A percentile compares a stretch with the other conserved stretches of the same genome.
Evolutionary conservation across 371 early-diverging fungal genomes (phyloP).

Genomic region (Lichtheimia hyalospora): DNA sequence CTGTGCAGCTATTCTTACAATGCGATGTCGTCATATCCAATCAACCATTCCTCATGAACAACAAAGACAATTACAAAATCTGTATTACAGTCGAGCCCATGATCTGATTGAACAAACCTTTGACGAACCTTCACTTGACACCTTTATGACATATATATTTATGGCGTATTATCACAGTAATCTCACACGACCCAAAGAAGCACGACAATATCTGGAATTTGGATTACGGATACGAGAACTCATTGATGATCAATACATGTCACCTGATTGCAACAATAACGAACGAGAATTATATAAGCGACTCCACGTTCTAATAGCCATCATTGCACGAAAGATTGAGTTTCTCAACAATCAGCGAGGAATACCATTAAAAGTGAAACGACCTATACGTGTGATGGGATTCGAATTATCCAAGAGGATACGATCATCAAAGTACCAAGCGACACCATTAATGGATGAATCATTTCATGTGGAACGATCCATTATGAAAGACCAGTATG

Average conservation of each 20-base stretch:
- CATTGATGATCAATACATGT: constrained; percentile 16
- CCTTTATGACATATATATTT: constrained; percentile 23
- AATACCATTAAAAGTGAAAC: constrained; percentile 14
- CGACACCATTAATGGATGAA: constrained; percentile 28
- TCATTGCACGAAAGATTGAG: constrained; percentile 16
- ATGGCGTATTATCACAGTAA: constrained; percentile 34
- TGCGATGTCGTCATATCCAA: constrained; percentile 31
- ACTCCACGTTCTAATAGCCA: constrained; percentile 20
- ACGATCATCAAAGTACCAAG: constrained; percentile 9
- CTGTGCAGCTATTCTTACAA: constrained; percentile 29
- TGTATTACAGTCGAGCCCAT: constrained; percentile 25
- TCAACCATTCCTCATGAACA: constrained; percentile 26
- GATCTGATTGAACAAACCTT: constrained; percentile 20
- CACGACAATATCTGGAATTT: constrained; percentile 31
- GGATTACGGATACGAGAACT: constrained; percentile 33
- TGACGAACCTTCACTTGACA: constrained; percentile 33
- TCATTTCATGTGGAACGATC: constrained; percentile 15
- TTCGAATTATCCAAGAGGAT: background rate
- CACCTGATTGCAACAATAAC: background rate
- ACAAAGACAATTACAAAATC: constrained; percentile 17
- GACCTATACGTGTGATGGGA: background rate
- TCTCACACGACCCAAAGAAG: constrained; percentile 29
- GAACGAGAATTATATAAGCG: constrained; percentile 40
- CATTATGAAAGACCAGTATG: constrained; percentile 22
- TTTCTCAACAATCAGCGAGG: constrained; percentile 32